Evolutionary conservation across 345 rosid genomes (phyloP).

Genomic region (Lumnitzera littorea): DNA sequence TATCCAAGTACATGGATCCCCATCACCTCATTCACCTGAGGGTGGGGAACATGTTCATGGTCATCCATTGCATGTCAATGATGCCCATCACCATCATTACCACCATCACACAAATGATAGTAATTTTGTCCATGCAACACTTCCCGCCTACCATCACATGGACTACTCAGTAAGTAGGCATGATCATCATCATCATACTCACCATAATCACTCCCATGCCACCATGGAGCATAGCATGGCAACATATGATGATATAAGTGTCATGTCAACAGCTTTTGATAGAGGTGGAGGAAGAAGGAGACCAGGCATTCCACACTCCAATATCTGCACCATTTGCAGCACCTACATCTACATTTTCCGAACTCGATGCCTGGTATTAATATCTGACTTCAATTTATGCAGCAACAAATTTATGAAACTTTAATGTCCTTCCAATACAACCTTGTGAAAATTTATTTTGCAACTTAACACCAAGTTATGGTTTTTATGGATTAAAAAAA

Average conservation of each 20-base stretch:
- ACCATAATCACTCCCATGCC: not conserved
- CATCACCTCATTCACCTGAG: no score
- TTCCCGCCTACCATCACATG: no score
- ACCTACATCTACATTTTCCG: slow-evolving; percentile 47
- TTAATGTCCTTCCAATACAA: not conserved
- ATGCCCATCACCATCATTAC: no score
- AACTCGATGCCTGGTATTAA: slow-evolving; percentile 48
- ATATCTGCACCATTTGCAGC: slow-evolving; percentile 54
- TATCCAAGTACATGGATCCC: no score
- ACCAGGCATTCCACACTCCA: slow-evolving; percentile 65
- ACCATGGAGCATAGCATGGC: slow-evolving; percentile 11
- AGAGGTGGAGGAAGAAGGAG: slow-evolving; percentile 29
- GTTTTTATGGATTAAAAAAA: no score
- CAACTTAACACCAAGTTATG: no score
- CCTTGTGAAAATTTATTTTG: no score
- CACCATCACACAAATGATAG: no score
- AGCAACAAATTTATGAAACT: not conserved
- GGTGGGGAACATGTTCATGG: no score
- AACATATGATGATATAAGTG: slow-evolving; percentile 23
- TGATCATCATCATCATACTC: not conserved
- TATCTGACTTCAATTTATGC: not conserved
- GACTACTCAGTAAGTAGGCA: not conserved
- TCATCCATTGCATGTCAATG: no score
- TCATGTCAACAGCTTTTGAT: slow-evolving; percentile 24
- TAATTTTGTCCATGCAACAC: no score